Base-by-base conservation (phyloP, 2,329 filamentous ascomycete genomes). In the Calonectria crousiana region DNA sequence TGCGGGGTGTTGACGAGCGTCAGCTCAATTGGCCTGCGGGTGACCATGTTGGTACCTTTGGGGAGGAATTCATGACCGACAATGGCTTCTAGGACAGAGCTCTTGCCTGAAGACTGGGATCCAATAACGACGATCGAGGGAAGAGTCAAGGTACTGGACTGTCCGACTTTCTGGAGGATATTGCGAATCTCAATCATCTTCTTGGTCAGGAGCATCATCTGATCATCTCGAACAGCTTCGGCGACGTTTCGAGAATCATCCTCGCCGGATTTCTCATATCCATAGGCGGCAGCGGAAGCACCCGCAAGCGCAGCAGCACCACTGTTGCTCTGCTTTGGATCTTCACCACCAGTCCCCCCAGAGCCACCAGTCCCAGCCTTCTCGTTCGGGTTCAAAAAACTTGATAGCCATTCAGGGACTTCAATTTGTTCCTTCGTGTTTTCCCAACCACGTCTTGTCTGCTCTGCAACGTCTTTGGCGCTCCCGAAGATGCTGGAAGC, bases 151-250 rank as follows among this genome's bases (percentile, higher is more conserved):
- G 95, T 92, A 77, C 94, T 95, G 0, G 96, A 97, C 87, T 99
- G 96, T 41, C 96, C 97, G 60, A 99, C 94, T 32, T 93, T 95
- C 82, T 97, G 94, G 30, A 99, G 89, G 71, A 99, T 95, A 78
- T 93, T 96, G 78, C 97, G 90, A 72, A 99, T 98, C 87, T 99
- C 97, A 81, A 99, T 99, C 97, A 99, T 99, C 87, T 98, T 98
- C 87, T 97, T 96, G 2, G 97, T 99, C 81, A 99, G 88, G 78
- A 98, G 90, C 97, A 99, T 99, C 96, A 99, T 99, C 85, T 99
- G 97, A 83, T 99, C 97, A 81, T 99, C 97, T 80, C 92, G 92
- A 23, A 95, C 95, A 64, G 90, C 89, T 81, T 94, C 92, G 71
- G 93, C 91, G 26, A 87, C 88, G 11, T 89, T 87, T 70, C 92